These are phyloP conservation scores for Hypoxylon rickii DNA, from an alignment of 495 filamentous ascomycete species.

Conservation along the genomic window DNA sequence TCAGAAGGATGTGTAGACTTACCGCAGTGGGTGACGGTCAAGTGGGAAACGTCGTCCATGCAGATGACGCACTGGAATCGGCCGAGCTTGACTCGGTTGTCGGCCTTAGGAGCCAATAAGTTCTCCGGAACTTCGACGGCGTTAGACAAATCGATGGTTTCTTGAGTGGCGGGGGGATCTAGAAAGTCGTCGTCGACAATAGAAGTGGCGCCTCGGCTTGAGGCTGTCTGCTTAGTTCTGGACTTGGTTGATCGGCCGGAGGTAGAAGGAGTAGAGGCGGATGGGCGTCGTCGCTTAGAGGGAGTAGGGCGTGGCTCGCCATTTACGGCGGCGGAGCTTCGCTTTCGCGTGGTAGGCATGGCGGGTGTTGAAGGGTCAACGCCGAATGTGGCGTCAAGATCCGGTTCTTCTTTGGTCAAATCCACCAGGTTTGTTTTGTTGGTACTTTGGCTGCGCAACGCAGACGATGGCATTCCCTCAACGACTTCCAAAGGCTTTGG, in stretches of 20 bases:
- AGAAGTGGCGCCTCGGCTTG: slow-evolving; percentile 18
- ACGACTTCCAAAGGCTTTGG: slow-evolving; percentile 23
- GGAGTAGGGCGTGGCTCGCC: slow-evolving; percentile 1
- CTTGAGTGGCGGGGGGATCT: slow-evolving; percentile 12
- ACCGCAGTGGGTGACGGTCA: slow-evolving; percentile 86
- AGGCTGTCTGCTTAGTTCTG: slow-evolving; percentile 23
- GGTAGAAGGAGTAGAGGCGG: slow-evolving; percentile 21
- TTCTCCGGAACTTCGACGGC: slow-evolving; percentile 55
- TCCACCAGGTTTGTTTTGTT: slow-evolving; percentile 24
- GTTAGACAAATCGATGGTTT: slow-evolving; percentile 67
- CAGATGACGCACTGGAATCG: slow-evolving; percentile 79
- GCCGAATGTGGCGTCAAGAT: slow-evolving; percentile 9
- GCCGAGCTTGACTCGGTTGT: slow-evolving; percentile 58
- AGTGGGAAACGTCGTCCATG: slow-evolving; percentile 73
- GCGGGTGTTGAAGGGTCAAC: slow-evolving; percentile 24
- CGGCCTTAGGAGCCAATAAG: slow-evolving; percentile 53
- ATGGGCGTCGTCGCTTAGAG: slow-evolving; percentile 41
- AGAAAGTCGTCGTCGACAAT: slow-evolving; percentile 42
- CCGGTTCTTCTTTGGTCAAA: slow-evolving; percentile 31
- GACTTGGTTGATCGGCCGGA: slow-evolving; percentile 41
- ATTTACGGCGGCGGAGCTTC: slow-evolving; percentile 5
- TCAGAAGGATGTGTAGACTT: slow-evolving; percentile 42
- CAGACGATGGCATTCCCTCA: slow-evolving; percentile 19
- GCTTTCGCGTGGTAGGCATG: slow-evolving; percentile 32
- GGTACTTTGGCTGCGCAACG: slow-evolving; percentile 2